Evolutionary conservation across 345 rosid genomes (phyloP), one percentile per base, ranked within the genome.

Genomic region (Theobroma cacao): DNA sequence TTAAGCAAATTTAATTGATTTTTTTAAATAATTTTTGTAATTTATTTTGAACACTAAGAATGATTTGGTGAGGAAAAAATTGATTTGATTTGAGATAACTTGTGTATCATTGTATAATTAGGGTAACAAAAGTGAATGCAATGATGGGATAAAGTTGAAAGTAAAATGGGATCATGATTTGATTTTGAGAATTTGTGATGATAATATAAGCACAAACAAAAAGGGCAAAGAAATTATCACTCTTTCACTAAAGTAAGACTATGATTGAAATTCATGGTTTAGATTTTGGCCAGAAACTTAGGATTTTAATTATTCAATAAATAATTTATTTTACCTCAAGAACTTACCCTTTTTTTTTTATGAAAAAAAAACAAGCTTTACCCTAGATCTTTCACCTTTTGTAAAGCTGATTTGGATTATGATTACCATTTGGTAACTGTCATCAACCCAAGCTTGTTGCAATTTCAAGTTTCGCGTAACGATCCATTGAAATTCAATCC

Each of bases 41-140:
- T n/a, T n/a, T n/a, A n/a, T n/a, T n/a, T n/a, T n/a, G n/a, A n/a
- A n/a, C n/a, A n/a, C 24, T 68, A 67, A 43, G 58, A 45, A 69
- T 15, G 38, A 28, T 26, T 45, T 65, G 30, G 4, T 38, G 12
- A 64, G 15, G 4, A 48, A 69, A 69, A 1, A 34, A 22, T 36
- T 53, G 63, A 17, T 38, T 34, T 73, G 7, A 10, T 56, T 72
- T 20, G 62, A 24, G 22, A 74, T 38, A 40, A 74, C 40, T 4
- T 41, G 22, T 38, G 40, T 59, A 74, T 56, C 26, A 75, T 75
- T 60, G 28, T 55, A 50, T 70, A 30, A 18, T 50, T 28, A 48
- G 41, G 60, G 28, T 70, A 48, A 48, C n/a, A 30, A 70, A 31
- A 70, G 75, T 70, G 43, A 50, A 70, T 34, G 60, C 75, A 50